Base-by-base conservation (phyloP, 1,284 basidiomycete genomes). In the Sporisorium iseilematis-ciliati region DNA sequence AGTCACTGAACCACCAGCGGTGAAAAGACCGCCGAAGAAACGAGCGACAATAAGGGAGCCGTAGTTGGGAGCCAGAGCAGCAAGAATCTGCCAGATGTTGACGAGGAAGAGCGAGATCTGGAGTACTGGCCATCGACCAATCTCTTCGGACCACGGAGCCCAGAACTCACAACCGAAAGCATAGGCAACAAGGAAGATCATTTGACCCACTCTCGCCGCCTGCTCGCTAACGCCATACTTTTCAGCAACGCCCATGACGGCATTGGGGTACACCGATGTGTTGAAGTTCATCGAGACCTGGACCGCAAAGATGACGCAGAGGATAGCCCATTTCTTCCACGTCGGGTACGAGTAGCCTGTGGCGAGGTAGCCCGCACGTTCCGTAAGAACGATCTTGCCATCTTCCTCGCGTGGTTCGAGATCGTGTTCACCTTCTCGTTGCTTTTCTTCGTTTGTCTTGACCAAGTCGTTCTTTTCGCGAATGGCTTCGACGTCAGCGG, bases 1-100 rank as follows among this genome's bases (percentile, higher is more conserved):
- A 2, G 86, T 87, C 40, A 87, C 87, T 23, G 84, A 86, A 7
- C 87, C 87, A 23, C 87, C 82, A 4, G 85, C 85, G 5, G 82
- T 82, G 49, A 57, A 83, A n/a, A 86, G 70, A 75, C 85, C 85
- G 41, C 84, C 85, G 20, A 86, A 68, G 55, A 80, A 79, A 38
- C 85, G 74, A 12, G 78, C 81, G n/a, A 82, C 81, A 31, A 86
- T 73, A 31, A 86, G 51, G 18, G 80, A 77, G 21, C 62, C 78
- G 41, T 78, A 86, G 65, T 84, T 86, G 26, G 83, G 83, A 11
- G 85, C 78, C 2, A 85, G 64, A 8, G 76, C 82, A 16, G 71
- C 78, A 23, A 82, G 81, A 1, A 86, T 41, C 54, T 85, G 79
- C 70, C 77, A 84, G 33, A 73, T 69, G 75, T 87, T 87, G 65